phyloP scores from a whole-genome alignment of 768 basidiomycete species.

The Naganishia vaughanmartiniae region DNA sequence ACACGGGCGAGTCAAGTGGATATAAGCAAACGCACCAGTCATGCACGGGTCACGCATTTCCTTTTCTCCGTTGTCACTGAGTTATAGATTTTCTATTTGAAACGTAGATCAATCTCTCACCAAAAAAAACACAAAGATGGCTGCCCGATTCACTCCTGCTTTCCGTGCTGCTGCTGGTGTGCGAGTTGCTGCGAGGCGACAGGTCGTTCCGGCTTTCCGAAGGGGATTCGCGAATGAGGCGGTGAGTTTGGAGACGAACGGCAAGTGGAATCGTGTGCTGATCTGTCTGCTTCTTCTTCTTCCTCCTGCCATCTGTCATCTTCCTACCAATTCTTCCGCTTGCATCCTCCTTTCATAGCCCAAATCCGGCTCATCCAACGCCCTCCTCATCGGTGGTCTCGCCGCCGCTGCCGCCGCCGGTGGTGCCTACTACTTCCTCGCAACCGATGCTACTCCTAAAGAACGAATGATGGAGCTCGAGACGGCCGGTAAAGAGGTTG shows the following conservation, averaged over 20 bases:
- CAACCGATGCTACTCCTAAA: conserved; percentile 56
- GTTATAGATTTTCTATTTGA: too few relatives aligned
- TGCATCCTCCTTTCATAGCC: conserved; percentile 37
- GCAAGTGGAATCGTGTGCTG: not conserved
- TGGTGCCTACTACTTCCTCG: conserved; percentile 64
- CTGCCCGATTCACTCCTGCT: conserved; percentile 27
- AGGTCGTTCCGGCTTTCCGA: conserved; percentile 22
- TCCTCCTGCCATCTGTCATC: not conserved
- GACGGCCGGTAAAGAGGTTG: conserved; percentile 64
- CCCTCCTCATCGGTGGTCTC: conserved; percentile 61
- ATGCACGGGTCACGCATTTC: too few relatives aligned
- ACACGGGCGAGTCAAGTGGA: too few relatives aligned
- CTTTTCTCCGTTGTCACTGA: too few relatives aligned
- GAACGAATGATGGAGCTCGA: conserved; percentile 61
- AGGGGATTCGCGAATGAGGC: conserved; percentile 18
- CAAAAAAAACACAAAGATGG: conserved; percentile 17
- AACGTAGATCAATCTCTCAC: too few relatives aligned
- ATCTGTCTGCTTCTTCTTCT: not conserved
- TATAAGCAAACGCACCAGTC: too few relatives aligned
- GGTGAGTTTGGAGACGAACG: not conserved
- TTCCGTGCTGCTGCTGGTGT: conserved; percentile 27
- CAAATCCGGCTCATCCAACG: conserved; percentile 38
- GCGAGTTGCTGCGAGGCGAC: conserved; percentile 20
- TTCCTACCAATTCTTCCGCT: conserved; percentile 22
- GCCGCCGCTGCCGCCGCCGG: conserved; percentile 63